Percentiles rank a stretch among this genome's conserved stretches.
phyloP scores from a whole-genome alignment of 352 stramenopile species.

The Phytophthora quininea region DNA sequence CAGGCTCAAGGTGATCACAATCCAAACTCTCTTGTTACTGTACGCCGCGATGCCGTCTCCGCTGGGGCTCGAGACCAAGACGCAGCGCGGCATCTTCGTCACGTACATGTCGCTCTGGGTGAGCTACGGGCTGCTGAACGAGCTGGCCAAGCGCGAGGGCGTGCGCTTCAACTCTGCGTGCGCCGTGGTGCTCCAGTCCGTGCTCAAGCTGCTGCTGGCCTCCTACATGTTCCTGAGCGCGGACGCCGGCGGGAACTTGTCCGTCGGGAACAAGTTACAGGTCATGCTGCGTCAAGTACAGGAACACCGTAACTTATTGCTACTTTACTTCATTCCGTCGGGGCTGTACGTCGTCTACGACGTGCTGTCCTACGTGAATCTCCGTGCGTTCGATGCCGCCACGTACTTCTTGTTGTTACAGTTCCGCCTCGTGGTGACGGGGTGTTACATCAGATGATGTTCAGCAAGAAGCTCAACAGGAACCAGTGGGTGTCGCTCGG shows the following conservation, averaged over 20 bases:
- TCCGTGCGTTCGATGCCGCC: constrained; percentile 70
- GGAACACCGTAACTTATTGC: constrained; percentile 51
- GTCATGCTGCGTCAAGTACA: constrained; percentile 45
- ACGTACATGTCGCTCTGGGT: constrained; percentile 85
- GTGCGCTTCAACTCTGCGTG: constrained; percentile 79
- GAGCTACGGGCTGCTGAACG: constrained; percentile 77
- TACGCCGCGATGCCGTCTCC: constrained; percentile 43
- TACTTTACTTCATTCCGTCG: constrained; percentile 79
- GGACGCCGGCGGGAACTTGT: constrained; percentile 38
- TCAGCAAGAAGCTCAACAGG: constrained; percentile 69
- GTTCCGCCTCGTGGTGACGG: constrained; percentile 83
- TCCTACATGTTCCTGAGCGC: constrained; percentile 69
- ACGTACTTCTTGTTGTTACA: constrained; percentile 85
- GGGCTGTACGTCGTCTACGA: constrained; percentile 85
- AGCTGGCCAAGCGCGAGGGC: constrained; percentile 71
- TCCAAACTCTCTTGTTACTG: background rate
- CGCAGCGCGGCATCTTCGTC: constrained; percentile 77
- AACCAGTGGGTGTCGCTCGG: constrained; percentile 80
- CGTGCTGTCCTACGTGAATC: constrained; percentile 84
- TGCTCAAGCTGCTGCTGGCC: constrained; percentile 74
- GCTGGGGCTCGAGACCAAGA: constrained; percentile 74
- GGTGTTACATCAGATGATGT: constrained; percentile 82
- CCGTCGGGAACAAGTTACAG: constrained; percentile 31
- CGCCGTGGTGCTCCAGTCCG: constrained; percentile 75
- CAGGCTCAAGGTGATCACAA: background rate